Evolutionary conservation across 2,329 filamentous ascomycete species (phyloP).

Genomic region (Trichophyton schoenleinii): DNA sequence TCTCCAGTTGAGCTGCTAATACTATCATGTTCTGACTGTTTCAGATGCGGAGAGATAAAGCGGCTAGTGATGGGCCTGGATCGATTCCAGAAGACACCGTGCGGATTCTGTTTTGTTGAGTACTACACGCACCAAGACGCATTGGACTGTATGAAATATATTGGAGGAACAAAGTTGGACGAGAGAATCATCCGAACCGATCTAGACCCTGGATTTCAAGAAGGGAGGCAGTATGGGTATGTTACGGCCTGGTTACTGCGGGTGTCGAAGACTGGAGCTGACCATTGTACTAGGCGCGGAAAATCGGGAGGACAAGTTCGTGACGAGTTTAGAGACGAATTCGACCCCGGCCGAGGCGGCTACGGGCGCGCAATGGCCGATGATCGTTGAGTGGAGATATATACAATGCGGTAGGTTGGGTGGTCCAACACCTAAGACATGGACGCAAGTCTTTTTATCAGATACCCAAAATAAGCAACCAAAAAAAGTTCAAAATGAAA

Average conservation of each 20-base stretch:
- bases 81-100: slow-evolving; percentile 92
- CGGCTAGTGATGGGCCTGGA: slow-evolving; percentile 95
- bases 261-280: not conserved
- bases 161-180: slow-evolving; percentile 94
- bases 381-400: slow-evolving; percentile 49
- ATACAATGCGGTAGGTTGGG: slow-evolving; percentile 31
- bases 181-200: slow-evolving; percentile 94
- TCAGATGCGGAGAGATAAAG: slow-evolving; percentile 83
- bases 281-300: slow-evolving; percentile 45
- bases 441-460: slow-evolving; percentile 4
- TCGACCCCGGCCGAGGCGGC: slow-evolving; percentile 84
- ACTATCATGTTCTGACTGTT: not conserved
- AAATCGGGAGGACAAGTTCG: slow-evolving; percentile 94
- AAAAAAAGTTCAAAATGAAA: not conserved
- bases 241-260: slow-evolving; percentile 14
- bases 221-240: slow-evolving; percentile 84
- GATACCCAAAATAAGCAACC: slow-evolving; percentile 3
- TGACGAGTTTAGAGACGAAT: slow-evolving; percentile 96
- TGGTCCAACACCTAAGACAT: not conserved
- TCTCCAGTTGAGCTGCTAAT: not conserved
- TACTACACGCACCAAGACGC: slow-evolving; percentile 98
- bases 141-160: slow-evolving; percentile 95
- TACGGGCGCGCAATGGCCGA: slow-evolving; percentile 66
- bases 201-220: slow-evolving; percentile 86
- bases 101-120: slow-evolving; percentile 98